A percentile compares a stretch with the other conserved stretches of the same genome.
phyloP scores from a whole-genome alignment of 371 early-diverging fungal species.

The Mortierella sp. region DNA sequence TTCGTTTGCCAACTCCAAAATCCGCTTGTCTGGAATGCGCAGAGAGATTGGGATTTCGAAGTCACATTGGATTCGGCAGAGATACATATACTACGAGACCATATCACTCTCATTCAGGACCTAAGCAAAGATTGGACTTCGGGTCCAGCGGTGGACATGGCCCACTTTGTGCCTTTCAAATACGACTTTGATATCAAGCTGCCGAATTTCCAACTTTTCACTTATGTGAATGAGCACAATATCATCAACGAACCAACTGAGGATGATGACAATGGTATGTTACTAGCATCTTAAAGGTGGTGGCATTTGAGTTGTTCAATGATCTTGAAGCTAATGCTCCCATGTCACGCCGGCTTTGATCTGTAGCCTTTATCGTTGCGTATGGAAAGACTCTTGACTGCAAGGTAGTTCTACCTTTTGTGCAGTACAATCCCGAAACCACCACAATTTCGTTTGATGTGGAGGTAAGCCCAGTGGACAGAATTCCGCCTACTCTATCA shows the following conservation, averaged over 20 bases:
- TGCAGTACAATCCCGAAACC: constrained; percentile 67
- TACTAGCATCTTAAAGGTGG: no score
- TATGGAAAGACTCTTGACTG: constrained; percentile 57
- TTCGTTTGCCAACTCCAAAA: constrained; percentile 67
- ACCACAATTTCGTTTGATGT: constrained; percentile 68
- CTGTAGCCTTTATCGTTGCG: constrained; percentile 69
- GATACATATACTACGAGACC: constrained; percentile 81
- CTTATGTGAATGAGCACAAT: constrained; percentile 86
- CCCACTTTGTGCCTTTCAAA: constrained; percentile 77
- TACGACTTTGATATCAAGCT: constrained; percentile 69
- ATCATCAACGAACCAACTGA: constrained; percentile 83
- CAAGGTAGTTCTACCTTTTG: constrained; percentile 67
- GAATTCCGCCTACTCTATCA: not conserved
- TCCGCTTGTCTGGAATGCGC: constrained; percentile 85
- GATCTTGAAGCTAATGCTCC: no score
- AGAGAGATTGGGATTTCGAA: constrained; percentile 73
- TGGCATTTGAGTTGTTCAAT: no score
- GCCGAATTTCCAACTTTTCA: constrained; percentile 64
- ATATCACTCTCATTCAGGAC: constrained; percentile 84
- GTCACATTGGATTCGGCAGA: constrained; percentile 56
- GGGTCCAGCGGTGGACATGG: constrained; percentile 62
- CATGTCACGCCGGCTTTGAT: no score
- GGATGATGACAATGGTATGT: constrained; percentile 80
- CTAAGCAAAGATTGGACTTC: constrained; percentile 80
- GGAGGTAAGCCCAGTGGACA: constrained; percentile 49